These are phyloP conservation scores for Hericium alpestre DNA, from an alignment of 768 basidiomycete genomes.

Conservation along the genomic window DNA sequence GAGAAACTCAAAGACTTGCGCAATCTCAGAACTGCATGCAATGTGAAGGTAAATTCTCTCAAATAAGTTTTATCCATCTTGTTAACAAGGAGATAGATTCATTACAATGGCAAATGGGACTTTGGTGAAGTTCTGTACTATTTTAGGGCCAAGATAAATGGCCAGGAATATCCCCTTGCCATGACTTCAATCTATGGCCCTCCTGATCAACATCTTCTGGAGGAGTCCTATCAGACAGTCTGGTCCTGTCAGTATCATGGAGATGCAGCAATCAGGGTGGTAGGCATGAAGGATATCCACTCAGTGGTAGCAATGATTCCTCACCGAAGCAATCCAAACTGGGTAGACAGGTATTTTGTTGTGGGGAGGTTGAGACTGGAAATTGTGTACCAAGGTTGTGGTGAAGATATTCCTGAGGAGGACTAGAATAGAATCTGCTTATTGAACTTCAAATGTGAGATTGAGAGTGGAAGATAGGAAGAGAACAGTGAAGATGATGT, in stretches of 20 bases:
- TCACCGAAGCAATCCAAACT: background rate
- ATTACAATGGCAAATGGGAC: background rate
- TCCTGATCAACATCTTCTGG: constrained; percentile 5
- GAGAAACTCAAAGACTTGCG: background rate
- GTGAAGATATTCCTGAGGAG: background rate
- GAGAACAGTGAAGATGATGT: too few relatives aligned
- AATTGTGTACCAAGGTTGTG: background rate
- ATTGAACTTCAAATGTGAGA: too few relatives aligned
- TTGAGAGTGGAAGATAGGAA: too few relatives aligned
- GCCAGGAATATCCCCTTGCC: constrained; percentile 2
- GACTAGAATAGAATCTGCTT: background rate
- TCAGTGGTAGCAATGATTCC: constrained; percentile 10
- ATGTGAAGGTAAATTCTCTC: constrained; percentile 8
- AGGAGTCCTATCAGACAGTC: constrained; percentile 3
- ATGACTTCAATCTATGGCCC: constrained; percentile 4
- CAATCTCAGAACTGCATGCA: constrained; percentile 4
- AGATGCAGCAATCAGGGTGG: constrained; percentile 2
- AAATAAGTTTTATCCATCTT: background rate
- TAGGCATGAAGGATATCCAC: background rate
- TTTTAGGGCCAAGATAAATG: background rate
- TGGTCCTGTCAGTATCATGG: constrained; percentile 5
- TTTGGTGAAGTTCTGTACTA: constrained; percentile 8
- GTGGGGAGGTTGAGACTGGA: background rate
- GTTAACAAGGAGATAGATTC: background rate
- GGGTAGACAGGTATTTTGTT: background rate